Evolutionary conservation across 2,329 filamentous ascomycete genomes (phyloP).

Genomic region (Chaetomiaceae sp.): DNA sequence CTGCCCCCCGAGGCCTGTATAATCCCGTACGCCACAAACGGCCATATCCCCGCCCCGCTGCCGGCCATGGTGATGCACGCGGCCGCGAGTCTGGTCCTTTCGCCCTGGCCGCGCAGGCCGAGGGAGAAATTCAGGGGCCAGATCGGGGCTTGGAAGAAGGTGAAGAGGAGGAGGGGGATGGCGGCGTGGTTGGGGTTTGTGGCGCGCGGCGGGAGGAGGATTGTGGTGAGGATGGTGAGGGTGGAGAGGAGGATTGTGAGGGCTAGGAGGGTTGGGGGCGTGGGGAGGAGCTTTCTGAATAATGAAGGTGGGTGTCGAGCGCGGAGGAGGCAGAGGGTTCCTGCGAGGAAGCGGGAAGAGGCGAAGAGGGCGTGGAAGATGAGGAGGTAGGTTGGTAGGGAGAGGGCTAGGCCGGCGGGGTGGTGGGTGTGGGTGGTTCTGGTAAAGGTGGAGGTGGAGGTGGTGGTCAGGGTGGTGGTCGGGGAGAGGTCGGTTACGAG

Average conservation of each 20-base stretch:
- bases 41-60: conserved; percentile 68
- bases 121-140: conserved; percentile 80
- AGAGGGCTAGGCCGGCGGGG: conserved; percentile 46
- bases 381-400: conserved; percentile 62
- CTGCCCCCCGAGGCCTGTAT: conserved; percentile 50
- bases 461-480: conserved; percentile 19
- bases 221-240: conserved; percentile 48
- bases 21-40: conserved; percentile 68
- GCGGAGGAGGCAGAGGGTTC: conserved; percentile 57
- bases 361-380: conserved; percentile 71
- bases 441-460: not conserved
- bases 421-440: conserved; percentile 31
- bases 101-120: conserved; percentile 73
- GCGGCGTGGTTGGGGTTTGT: conserved; percentile 45
- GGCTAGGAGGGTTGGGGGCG: conserved; percentile 65
- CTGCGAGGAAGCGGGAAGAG: conserved; percentile 66
- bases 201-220: conserved; percentile 34
- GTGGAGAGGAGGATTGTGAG: conserved; percentile 59
- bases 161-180: conserved; percentile 64
- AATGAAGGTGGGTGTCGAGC: conserved; percentile 35
- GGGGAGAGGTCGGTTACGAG: not conserved
- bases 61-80: conserved; percentile 74
- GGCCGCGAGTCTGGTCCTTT: conserved; percentile 73
- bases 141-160: conserved; percentile 77
- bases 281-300: conserved; percentile 46